phyloP scores from a whole-genome alignment of 768 basidiomycete genomes.

The Suillus ampliporus region DNA sequence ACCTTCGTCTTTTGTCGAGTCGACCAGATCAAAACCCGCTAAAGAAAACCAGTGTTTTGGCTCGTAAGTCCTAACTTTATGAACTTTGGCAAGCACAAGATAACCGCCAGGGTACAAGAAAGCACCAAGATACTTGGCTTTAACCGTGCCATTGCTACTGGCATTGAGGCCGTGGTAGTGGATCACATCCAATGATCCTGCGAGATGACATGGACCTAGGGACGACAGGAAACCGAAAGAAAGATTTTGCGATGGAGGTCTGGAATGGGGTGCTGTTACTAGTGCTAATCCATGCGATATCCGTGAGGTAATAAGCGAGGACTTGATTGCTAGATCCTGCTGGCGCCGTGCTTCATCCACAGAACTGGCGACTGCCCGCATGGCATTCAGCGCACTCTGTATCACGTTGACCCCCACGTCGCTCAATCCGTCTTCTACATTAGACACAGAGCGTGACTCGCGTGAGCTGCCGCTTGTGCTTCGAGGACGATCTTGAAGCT shows the following conservation, averaged over 20 bases:
- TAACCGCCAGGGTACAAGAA: conserved; percentile 91
- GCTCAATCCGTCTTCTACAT: not conserved
- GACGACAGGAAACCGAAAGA: conserved; percentile 68
- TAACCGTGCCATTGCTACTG: conserved; percentile 55
- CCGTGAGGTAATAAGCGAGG: conserved; percentile 70
- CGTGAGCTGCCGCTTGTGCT: conserved; percentile 7
- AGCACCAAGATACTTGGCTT: conserved; percentile 86
- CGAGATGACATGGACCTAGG: conserved; percentile 78
- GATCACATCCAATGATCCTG: conserved; percentile 89
- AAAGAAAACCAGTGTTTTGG: conserved; percentile 89
- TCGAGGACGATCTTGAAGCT: conserved; percentile 47
- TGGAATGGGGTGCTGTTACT: conserved; percentile 31
- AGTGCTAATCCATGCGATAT: conserved; percentile 49
- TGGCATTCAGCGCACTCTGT: conserved; percentile 62
- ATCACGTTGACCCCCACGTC: conserved; percentile 21
- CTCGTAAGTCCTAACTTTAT: conserved; percentile 82
- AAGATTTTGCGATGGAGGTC: conserved; percentile 43
- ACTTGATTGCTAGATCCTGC: conserved; percentile 69
- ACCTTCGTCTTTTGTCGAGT: conserved; percentile 79
- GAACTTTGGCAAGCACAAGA: conserved; percentile 84
- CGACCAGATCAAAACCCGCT: conserved; percentile 70
- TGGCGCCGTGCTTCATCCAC: conserved; percentile 83
- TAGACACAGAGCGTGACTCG: conserved; percentile 6
- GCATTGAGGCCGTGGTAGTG: conserved; percentile 59
- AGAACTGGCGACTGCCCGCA: conserved; percentile 75